Evolutionary conservation across 768 basidiomycete species (phyloP).

Genomic region (Candolleomyces aberdarensis): DNA sequence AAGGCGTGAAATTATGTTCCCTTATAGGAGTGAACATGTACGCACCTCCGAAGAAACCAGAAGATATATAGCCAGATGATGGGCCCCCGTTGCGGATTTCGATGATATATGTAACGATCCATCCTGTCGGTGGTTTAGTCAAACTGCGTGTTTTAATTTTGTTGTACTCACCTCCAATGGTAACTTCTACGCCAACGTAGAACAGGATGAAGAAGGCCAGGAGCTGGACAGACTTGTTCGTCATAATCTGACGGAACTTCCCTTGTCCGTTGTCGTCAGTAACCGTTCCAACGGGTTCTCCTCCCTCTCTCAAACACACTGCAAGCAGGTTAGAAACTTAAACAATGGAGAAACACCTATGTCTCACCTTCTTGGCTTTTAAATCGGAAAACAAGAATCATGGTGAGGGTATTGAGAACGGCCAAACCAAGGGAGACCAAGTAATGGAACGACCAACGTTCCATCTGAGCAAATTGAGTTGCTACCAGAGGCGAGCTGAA

Average conservation of each 20-base stretch:
- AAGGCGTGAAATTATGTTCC: neutral
- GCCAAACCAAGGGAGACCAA: conserved; percentile 67
- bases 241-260: conserved; percentile 47
- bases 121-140: conserved; percentile 32
- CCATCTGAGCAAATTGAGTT: conserved; percentile 70
- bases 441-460: conserved; percentile 77
- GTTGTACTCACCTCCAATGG: conserved; percentile 39
- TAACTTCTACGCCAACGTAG: conserved; percentile 70
- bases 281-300: conserved; percentile 34
- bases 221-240: conserved; percentile 52
- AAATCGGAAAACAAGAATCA: conserved; percentile 62
- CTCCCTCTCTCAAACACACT: conserved; percentile 57
- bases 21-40: neutral
- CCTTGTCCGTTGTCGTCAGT: conserved; percentile 18
- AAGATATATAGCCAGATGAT: conserved; percentile 11
- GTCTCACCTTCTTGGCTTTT: conserved; percentile 64
- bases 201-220: conserved; percentile 62
- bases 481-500: conserved; percentile 70
- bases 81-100: conserved; percentile 23
- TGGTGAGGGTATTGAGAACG: conserved; percentile 46
- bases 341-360: neutral
- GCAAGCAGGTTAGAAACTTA: neutral
- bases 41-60: conserved; percentile 20
- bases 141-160: neutral
- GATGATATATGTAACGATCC: conserved; percentile 55